phyloP scores from a whole-genome alignment of 108 stramenopile genomes.

The Cylindrotheca fusiformis region DNA sequence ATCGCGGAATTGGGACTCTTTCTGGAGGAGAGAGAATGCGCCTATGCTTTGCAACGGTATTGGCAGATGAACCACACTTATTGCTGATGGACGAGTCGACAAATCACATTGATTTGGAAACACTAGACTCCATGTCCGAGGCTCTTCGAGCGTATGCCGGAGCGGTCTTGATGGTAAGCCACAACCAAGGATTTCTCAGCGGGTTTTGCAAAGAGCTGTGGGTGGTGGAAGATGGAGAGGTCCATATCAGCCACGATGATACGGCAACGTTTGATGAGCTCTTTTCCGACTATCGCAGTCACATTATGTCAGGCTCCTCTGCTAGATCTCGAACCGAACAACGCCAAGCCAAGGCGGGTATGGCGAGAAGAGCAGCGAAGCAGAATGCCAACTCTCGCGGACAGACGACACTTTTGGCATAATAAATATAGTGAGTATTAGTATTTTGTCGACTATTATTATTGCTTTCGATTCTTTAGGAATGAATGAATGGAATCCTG shows the following conservation, averaged over 20 bases:
- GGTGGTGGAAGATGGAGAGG: conserved; percentile 61
- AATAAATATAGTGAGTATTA: not conserved
- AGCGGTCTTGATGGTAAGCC: conserved; percentile 85
- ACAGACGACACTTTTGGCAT: conserved; percentile 10
- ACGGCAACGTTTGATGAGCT: conserved; percentile 56
- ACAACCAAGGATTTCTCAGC: conserved; percentile 80
- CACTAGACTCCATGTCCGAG: conserved; percentile 78
- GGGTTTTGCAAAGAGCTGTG: conserved; percentile 73
- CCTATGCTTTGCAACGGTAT: conserved; percentile 80
- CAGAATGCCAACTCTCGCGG: conserved; percentile 14
- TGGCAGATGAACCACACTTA: conserved; percentile 71
- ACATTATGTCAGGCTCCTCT: conserved; percentile 15
- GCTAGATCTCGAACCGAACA: conserved; percentile 11
- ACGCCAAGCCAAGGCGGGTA: conserved; percentile 31
- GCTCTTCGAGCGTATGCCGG: conserved; percentile 79
- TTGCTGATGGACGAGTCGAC: conserved; percentile 56
- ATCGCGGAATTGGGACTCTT: conserved; percentile 63
- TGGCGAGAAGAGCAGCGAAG: conserved; percentile 47
- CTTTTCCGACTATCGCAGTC: conserved; percentile 42
- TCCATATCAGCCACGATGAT: conserved; percentile 51
- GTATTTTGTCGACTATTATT: too few species aligned
- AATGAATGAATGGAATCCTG: too few species aligned
- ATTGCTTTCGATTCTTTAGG: too few species aligned
- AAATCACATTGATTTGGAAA: conserved; percentile 92
- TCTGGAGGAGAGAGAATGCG: conserved; percentile 91